phyloP scores from a whole-genome alignment of 1,139 yeast genomes.

The Candida labiduridarum region DNA sequence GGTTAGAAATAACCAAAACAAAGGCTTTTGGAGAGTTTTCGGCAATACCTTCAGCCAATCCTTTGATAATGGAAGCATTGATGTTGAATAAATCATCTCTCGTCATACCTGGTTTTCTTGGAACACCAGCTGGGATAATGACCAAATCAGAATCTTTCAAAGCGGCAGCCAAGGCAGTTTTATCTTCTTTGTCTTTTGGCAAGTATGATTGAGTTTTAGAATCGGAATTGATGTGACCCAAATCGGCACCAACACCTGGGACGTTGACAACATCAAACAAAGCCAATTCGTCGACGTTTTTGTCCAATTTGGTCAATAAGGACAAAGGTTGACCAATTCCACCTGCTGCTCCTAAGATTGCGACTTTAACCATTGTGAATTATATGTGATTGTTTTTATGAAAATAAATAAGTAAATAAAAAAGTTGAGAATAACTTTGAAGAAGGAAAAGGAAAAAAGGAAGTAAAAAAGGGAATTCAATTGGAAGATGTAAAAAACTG shows the following conservation, averaged over 20 bases:
- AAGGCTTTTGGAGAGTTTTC: slow-evolving; percentile 87
- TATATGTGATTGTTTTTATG: background rate
- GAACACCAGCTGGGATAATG: slow-evolving; percentile 98
- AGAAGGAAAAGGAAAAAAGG: slow-evolving; percentile 6
- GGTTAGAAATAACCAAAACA: slow-evolving; percentile 88
- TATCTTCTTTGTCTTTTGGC: slow-evolving; percentile 69
- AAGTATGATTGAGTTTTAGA: slow-evolving; percentile 81
- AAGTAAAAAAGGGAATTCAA: background rate
- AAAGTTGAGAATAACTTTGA: slow-evolving; percentile 1
- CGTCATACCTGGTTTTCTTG: slow-evolving; percentile 99
- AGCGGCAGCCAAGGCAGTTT: slow-evolving; percentile 73
- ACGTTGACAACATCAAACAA: slow-evolving; percentile 92
- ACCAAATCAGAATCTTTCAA: slow-evolving; percentile 84
- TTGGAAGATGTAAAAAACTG: background rate
- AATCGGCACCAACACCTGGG: slow-evolving; percentile 96
- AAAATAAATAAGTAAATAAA: slow-evolving; percentile 3
- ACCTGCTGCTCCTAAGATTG: slow-evolving; percentile 96
- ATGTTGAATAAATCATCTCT: slow-evolving; percentile 97
- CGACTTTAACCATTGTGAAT: slow-evolving; percentile 57
- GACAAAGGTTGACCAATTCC: slow-evolving; percentile 99
- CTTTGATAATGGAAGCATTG: slow-evolving; percentile 94
- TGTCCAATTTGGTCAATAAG: slow-evolving; percentile 83
- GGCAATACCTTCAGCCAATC: slow-evolving; percentile 87
- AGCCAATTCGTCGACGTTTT: slow-evolving; percentile 80
- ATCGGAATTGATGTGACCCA: slow-evolving; percentile 90